Evolutionary conservation across 2,329 filamentous ascomycete species (phyloP), one percentile per base, ranked within the genome.

Genomic region (Falciphora oryzae): DNA sequence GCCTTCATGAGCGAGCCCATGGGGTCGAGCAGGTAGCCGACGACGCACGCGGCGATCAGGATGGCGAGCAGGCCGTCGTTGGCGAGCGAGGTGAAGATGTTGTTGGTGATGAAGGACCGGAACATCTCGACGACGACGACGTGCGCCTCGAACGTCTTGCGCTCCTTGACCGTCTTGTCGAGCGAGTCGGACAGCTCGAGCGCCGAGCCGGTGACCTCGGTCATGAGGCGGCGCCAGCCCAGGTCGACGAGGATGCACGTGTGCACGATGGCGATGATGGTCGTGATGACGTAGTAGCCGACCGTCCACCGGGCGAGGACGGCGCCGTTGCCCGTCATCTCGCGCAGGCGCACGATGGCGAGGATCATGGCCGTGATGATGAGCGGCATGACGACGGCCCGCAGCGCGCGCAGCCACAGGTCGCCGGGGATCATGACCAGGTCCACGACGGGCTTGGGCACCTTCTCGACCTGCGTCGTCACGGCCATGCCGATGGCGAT

Each of bases 281-380:
- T 84, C 3, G 82, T 84, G 27, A 75, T 27, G 18, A 84, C 67
- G 60, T 84, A 84, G 72, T 81, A 83, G 22, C 75, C 74, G 27
- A 84, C 75, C 0, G 81, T 81, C 78, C 77, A 83, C 31, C 70
- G 72, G n/a, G 80, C 82, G 0, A 84, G 75, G 62, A 72, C 72
- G 14, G 74, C 75, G 8, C 77, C 80, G 16, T 78, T 76, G 13
- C 75, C 70, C 14, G 78, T 73, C 77, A 84, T 81, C 8, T 73
- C 75, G 25, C 79, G 76, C 10, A 84, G 74, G n/a, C 76, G 75
- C 60, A 80, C 79, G 7, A 84, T 74, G 6, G 81, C 79, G 25
- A 83, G 74, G 60, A 84, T 78, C 75, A 84, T 83, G 29, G 82
- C 81, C 10, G 76, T 78, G 31, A 83, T 73, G 57, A 84, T 84